Base-by-base conservation (phyloP, 1,139 yeast genomes). In the Pneumocystis murina region DNA sequence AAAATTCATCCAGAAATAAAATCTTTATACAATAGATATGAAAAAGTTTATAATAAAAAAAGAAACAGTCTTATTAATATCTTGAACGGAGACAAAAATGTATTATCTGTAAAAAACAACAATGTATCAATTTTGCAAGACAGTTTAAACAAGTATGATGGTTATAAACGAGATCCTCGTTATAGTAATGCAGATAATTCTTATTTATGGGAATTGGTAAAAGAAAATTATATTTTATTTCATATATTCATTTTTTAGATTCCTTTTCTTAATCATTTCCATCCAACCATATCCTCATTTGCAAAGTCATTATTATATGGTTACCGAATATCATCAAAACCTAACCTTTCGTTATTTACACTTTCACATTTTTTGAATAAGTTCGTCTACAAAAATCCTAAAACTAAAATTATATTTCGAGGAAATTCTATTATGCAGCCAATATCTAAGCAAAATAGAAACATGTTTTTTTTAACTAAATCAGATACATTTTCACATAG, bases 361-460 rank as follows among this genome's bases (percentile, higher is more conserved):
- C 78, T 92, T 68, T 79, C 89, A 36, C 97, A 91, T 75, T 92
- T 92, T 81, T 80, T 92, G 77, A 97, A 92, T 75, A 83, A 96
- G 74, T 92, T 94, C 77, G 97, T 94, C 54, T 92, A 92, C 77
- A 86, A 88, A 76, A 90, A 90, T 73, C 90, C 97, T 63, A 89
- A 88, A 76, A 86, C 84, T 71, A 87, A 86, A 75, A 79, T 84
- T 30, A 60, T 58, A 59, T 60, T 36, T 57, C 71, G 74, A 20
- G 97, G 97, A 71, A 79, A 86, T 2, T 88, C 97, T 62, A 91
- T 92, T 73, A 94, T 94, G 97, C 98, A 92, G 78, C 97, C 98
- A 62, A 79, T 94, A 68, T 94, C 96, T 61, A 97, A 97, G 66
- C 82, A 85, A 0, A 89, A 86, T 60, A 85, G 90, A n/a, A 89